These are phyloP conservation scores for Hanseniaspora nectarophila DNA, from an alignment of 805 yeast species.

Conservation along the genomic window DNA sequence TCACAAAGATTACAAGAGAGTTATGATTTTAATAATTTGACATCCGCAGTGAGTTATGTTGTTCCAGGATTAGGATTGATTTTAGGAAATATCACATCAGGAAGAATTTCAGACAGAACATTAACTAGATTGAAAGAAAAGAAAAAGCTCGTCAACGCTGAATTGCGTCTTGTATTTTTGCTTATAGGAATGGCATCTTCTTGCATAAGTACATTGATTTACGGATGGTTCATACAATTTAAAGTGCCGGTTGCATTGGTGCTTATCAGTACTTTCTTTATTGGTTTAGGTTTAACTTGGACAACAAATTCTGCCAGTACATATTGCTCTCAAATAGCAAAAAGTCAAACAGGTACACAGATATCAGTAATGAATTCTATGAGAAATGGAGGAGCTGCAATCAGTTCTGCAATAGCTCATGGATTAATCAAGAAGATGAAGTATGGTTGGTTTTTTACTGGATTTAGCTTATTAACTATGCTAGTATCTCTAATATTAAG, in stretches of 20 bases:
- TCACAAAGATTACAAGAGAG: conserved; percentile 31
- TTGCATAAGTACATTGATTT: conserved; percentile 37
- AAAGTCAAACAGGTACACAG: conserved; percentile 40
- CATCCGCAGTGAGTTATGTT: conserved; percentile 37
- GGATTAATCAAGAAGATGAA: conserved; percentile 32
- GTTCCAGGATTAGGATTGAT: conserved; percentile 44
- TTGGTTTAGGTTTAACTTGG: conserved; percentile 47
- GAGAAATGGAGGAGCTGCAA: conserved; percentile 44
- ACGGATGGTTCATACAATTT: conserved; percentile 41
- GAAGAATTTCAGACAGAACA: conserved; percentile 35
- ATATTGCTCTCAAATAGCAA: conserved; percentile 40
- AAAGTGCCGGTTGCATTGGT: conserved; percentile 32
- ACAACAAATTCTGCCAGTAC: conserved; percentile 43
- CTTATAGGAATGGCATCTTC: conserved; percentile 34
- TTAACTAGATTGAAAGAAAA: conserved; percentile 25
- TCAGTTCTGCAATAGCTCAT: conserved; percentile 38
- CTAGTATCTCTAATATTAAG: conserved; percentile 21
- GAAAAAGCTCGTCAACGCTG: conserved; percentile 28
- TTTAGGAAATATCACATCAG: conserved; percentile 39
- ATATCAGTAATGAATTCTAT: conserved; percentile 44
- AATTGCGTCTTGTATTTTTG: conserved; percentile 36
- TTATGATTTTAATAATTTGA: conserved; percentile 30
- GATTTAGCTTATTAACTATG: conserved; percentile 32
- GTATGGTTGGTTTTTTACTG: conserved; percentile 45
- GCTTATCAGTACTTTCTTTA: conserved; percentile 35